Conservation (phyloP, 2,329 filamentous ascomycete genomes). For the Ceratocystis diversiconidia region DNA sequence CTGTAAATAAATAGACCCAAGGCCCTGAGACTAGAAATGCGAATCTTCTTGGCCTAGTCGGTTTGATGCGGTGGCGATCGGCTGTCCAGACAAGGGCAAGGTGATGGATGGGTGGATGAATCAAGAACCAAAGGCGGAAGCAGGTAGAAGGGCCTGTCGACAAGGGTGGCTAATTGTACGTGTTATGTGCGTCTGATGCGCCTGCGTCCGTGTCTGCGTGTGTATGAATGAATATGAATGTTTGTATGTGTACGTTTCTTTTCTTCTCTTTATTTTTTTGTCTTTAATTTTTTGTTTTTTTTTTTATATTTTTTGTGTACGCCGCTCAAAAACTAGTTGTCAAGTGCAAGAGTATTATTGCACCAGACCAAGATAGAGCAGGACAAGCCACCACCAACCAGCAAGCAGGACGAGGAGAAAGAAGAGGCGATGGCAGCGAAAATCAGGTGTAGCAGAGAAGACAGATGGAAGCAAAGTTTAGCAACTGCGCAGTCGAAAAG, state of each 20-base stretch:
- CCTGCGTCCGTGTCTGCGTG: not conserved
- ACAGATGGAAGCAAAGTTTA: not conserved
- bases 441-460: not conserved
- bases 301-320: not conserved
- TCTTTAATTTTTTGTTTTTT: not conserved
- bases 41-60: not conserved
- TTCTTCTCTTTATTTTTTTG: not conserved
- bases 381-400: not conserved
- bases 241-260: not conserved
- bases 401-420: not conserved
- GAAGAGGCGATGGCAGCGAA: not conserved
- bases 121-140: not conserved
- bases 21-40: not conserved
- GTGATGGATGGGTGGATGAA: not conserved
- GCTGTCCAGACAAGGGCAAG: not conserved
- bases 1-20: not conserved
- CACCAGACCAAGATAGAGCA: not conserved
- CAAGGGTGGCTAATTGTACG: not conserved
- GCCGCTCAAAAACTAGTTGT: not conserved
- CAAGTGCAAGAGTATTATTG: not conserved
- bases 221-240: not conserved
- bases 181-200: not conserved
- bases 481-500: not conserved
- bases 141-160: not conserved
- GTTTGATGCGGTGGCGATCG: conserved; percentile 1